Percentiles rank a stretch among this genome's conserved stretches.
Evolutionary conservation across 306 rosid genomes (phyloP).

Genomic region (Begonia loranthoides): DNA sequence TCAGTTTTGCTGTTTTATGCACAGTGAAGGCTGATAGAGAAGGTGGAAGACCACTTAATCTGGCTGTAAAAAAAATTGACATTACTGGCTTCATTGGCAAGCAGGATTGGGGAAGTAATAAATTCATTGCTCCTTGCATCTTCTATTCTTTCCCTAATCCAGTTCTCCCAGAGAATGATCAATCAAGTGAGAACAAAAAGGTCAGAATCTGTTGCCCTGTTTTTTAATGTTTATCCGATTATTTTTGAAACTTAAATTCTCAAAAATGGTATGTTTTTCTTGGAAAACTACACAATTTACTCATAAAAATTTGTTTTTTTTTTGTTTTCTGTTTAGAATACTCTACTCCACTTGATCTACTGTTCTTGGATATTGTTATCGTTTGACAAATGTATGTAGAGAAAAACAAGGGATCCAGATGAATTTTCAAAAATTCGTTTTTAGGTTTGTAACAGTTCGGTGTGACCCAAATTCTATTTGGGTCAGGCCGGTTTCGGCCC

Average conservation of each 20-base stretch:
- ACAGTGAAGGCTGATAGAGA: slow-evolving; percentile 77
- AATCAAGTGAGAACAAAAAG: slow-evolving; percentile 32
- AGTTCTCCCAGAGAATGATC: slow-evolving; percentile 9
- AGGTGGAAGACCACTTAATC: slow-evolving; percentile 79
- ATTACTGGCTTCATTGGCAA: slow-evolving; percentile 49
- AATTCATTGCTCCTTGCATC: slow-evolving; percentile 58
- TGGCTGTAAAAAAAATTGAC: slow-evolving; percentile 35
- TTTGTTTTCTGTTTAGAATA: neutral
- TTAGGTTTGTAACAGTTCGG: too few relatives aligned
- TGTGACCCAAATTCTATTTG: too few relatives aligned
- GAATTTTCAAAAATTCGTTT: too few relatives aligned
- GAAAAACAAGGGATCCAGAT: too few relatives aligned
- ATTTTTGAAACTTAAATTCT: too few relatives aligned
- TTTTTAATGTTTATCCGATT: too few relatives aligned
- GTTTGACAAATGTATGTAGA: too few relatives aligned
- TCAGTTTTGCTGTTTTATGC: slow-evolving; percentile 6
- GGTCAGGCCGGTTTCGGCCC: too few relatives aligned
- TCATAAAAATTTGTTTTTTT: too few relatives aligned
- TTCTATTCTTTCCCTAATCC: slow-evolving; percentile 32
- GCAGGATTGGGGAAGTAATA: slow-evolving; percentile 33
- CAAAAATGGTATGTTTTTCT: too few relatives aligned
- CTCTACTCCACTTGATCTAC: neutral
- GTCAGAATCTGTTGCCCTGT: slow-evolving; percentile 16
- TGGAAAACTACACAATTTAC: too few relatives aligned
- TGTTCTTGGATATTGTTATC: too few relatives aligned